Percentiles rank a stretch among this genome's conserved stretches.
phyloP scores from a whole-genome alignment of 441 rosid species.

The Kokia cookei region DNA sequence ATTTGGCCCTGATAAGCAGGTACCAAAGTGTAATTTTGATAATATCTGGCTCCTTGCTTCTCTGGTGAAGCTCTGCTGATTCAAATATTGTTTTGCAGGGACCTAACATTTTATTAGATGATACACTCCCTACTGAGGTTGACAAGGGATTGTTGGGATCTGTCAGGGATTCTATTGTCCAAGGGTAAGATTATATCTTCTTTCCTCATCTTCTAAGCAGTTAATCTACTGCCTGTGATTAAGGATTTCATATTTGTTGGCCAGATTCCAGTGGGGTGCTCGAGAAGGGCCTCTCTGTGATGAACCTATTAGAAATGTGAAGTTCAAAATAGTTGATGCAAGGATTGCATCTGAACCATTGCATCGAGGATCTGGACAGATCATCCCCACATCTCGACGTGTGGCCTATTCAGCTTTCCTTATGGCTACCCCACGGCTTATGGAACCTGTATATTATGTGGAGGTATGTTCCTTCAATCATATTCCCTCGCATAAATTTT shows the following conservation, averaged over 20 bases:
- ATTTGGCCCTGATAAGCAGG: conserved; percentile 98
- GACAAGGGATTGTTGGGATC: conserved; percentile 76
- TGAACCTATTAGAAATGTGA: conserved; percentile 94
- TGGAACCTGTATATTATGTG: conserved; percentile 97
- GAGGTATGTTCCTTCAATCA: conserved; percentile 44
- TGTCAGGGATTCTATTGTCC: conserved; percentile 89
- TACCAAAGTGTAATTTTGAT: conserved; percentile 7
- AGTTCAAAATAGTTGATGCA: conserved; percentile 93
- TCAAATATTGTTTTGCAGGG: conserved; percentile 45
- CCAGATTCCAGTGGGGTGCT: conserved; percentile 98
- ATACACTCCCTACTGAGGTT: conserved; percentile 92
- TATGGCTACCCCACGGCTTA: conserved; percentile 93
- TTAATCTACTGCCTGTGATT: neutral
- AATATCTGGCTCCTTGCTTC: neutral
- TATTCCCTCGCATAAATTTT: neutral
- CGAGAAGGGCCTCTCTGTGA: conserved; percentile 98
- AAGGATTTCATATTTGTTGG: conserved; percentile 9
- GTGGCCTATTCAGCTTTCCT: conserved; percentile 56
- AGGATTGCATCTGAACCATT: conserved; percentile 85
- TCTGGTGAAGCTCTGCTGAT: neutral
- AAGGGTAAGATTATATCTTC: conserved; percentile 48
- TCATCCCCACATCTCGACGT: conserved; percentile 25
- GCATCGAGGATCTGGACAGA: conserved; percentile 96
- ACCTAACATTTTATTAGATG: conserved; percentile 86
- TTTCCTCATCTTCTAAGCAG: neutral